phyloP scores from a whole-genome alignment of 1,284 basidiomycete genomes.

The Mycena citricolor region DNA sequence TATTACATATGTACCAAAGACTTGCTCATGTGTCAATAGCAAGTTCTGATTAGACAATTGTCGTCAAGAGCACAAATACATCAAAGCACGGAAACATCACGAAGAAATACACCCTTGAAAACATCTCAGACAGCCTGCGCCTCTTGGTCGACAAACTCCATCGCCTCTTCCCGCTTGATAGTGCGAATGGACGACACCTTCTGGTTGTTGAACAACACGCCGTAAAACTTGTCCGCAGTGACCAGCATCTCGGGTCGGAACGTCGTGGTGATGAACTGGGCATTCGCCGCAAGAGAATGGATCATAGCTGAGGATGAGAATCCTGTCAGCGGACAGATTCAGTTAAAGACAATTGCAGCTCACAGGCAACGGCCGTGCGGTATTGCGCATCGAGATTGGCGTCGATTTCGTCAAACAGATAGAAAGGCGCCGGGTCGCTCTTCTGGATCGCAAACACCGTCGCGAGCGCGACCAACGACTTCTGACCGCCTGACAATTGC shows the following conservation, averaged over 20 bases:
- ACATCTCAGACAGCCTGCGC: no score
- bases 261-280: slow-evolving; percentile 98
- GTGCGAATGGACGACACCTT: slow-evolving; percentile 87
- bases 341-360: slow-evolving; percentile 29
- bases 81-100: no score
- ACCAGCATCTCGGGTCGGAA: slow-evolving; percentile 98
- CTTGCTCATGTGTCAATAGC: no score
- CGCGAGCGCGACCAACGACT: slow-evolving; percentile 94
- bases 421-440: slow-evolving; percentile 99
- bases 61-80: no score
- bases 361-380: slow-evolving; percentile 92
- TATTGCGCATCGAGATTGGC: slow-evolving; percentile 98
- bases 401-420: slow-evolving; percentile 99
- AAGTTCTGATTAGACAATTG: no score
- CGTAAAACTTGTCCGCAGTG: slow-evolving; percentile 94
- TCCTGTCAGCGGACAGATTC: slow-evolving; percentile 1
- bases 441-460: slow-evolving; percentile 99
- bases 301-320: slow-evolving; percentile 76
- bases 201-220: slow-evolving; percentile 97
- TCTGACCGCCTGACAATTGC: slow-evolving; percentile 97
- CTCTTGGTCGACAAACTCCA: slow-evolving; percentile 82
- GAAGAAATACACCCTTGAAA: no score
- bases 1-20: no score
- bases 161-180: slow-evolving; percentile 83
- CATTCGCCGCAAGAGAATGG: slow-evolving; percentile 79